Evolutionary conservation across 495 filamentous ascomycete species (phyloP).

Genomic region (Penicillium coprophilum): DNA sequence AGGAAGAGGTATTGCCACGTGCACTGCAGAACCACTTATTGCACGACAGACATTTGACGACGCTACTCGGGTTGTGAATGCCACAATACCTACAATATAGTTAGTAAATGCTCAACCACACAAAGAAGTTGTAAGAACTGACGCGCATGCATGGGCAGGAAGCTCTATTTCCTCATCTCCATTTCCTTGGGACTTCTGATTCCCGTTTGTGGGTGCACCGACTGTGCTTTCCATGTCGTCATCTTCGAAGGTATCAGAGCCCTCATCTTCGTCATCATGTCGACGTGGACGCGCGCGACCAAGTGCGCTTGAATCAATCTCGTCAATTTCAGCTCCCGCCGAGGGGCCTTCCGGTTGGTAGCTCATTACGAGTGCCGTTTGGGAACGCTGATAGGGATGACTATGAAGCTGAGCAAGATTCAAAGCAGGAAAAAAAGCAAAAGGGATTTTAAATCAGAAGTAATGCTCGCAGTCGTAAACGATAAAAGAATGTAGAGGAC

Average conservation of each 20-base stretch:
- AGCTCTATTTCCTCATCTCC: conserved; percentile 88
- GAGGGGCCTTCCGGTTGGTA: conserved; percentile 56
- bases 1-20: conserved; percentile 92
- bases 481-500: conserved; percentile 36
- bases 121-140: conserved; percentile 40
- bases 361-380: conserved; percentile 66
- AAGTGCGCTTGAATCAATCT: conserved; percentile 64
- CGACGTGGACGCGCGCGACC: conserved; percentile 66
- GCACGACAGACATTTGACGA: conserved; percentile 93
- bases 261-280: conserved; percentile 83
- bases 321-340: conserved; percentile 69
- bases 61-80: conserved; percentile 91
- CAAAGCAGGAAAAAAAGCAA: conserved; percentile 4
- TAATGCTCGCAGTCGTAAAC: conserved; percentile 6
- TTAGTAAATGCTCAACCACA: conserved; percentile 17
- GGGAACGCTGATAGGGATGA: conserved; percentile 44
- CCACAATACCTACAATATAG: conserved; percentile 76
- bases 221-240: conserved; percentile 90
- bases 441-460: conserved; percentile 12
- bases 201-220: conserved; percentile 76
- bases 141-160: conserved; percentile 95
- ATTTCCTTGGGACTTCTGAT: conserved; percentile 61
- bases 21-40: conserved; percentile 99
- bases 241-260: conserved; percentile 77
- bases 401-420: conserved; percentile 9